These are phyloP conservation scores for Teratosphaeriaceae sp. DNA, from an alignment of 2,329 filamentous ascomycete species.

Conservation along the genomic window DNA sequence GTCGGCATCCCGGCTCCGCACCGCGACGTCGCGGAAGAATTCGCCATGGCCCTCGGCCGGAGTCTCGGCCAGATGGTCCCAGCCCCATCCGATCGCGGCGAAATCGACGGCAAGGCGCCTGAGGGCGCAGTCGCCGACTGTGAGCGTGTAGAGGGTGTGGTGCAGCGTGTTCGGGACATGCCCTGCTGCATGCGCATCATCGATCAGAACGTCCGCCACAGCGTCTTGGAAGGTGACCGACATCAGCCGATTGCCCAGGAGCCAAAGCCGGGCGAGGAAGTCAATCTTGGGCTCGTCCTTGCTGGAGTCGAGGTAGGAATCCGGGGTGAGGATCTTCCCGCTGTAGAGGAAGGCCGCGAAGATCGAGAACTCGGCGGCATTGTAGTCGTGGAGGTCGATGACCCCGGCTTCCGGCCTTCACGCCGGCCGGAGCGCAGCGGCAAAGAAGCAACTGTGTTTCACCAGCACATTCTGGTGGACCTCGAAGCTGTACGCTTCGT, in stretches of 20 bases:
- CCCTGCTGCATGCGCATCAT: not conserved
- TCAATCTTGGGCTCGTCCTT: not conserved
- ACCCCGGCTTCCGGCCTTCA: slow-evolving; percentile 12
- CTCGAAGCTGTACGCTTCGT: not conserved
- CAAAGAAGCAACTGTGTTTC: slow-evolving; percentile 6
- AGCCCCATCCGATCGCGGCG: not conserved
- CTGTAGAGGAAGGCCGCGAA: slow-evolving; percentile 15
- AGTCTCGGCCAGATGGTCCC: not conserved
- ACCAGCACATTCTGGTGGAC: not conserved
- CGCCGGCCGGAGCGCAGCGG: slow-evolving; percentile 1
- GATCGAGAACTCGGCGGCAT: slow-evolving; percentile 7
- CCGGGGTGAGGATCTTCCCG: slow-evolving; percentile 1
- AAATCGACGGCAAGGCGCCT: not conserved
- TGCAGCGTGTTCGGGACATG: not conserved
- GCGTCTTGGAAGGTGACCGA: slow-evolving; percentile 18
- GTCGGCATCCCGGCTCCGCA: not conserved
- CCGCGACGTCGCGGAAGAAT: not conserved
- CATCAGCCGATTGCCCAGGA: slow-evolving; percentile 16
- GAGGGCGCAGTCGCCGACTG: not conserved
- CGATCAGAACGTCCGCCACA: slow-evolving; percentile 11
- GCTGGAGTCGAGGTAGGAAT: too few relatives aligned
- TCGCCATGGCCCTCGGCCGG: not conserved
- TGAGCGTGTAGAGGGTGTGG: not conserved
- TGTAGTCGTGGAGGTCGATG: slow-evolving; percentile 7
- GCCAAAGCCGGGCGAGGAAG: slow-evolving; percentile 7